phyloP scores from a whole-genome alignment of 371 early-diverging fungal genomes.

The Dentiscutata heterogama region DNA sequence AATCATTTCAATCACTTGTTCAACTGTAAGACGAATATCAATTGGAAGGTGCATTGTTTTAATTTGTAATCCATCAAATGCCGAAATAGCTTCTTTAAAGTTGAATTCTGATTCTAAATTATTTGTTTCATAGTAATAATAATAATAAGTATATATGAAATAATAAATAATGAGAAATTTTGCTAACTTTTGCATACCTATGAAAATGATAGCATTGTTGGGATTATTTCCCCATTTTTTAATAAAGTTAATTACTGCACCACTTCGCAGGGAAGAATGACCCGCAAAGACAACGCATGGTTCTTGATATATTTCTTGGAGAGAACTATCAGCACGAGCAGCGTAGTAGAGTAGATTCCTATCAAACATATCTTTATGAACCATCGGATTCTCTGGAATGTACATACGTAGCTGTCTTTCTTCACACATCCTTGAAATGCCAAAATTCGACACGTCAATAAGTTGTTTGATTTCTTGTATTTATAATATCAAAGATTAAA shows the following conservation, averaged over 20 bases:
- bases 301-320: slow-evolving; percentile 55
- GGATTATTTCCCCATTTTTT: slow-evolving; percentile 58
- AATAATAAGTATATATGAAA: background rate
- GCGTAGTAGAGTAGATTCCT: slow-evolving; percentile 58
- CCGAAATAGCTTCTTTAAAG: slow-evolving; percentile 10
- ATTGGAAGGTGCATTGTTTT: slow-evolving; percentile 22
- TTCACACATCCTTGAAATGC: slow-evolving; percentile 72
- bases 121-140: background rate
- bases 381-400: slow-evolving; percentile 65
- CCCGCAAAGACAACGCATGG: slow-evolving; percentile 79
- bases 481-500: background rate
- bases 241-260: slow-evolving; percentile 57
- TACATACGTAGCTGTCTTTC: slow-evolving; percentile 68
- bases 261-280: slow-evolving; percentile 60
- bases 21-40: slow-evolving; percentile 33
- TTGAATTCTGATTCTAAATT: slow-evolving; percentile 38
- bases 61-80: slow-evolving; percentile 40
- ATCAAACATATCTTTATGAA: slow-evolving; percentile 63
- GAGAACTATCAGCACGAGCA: slow-evolving; percentile 54
- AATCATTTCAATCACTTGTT: slow-evolving; percentile 9
- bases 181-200: slow-evolving; percentile 48
- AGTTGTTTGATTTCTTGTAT: background rate
- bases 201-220: slow-evolving; percentile 58
- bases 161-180: background rate
- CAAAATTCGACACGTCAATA: background rate